Conservation (phyloP, 108 stramenopile genomes). For the Fragilariopsis cylindrus region DNA sequence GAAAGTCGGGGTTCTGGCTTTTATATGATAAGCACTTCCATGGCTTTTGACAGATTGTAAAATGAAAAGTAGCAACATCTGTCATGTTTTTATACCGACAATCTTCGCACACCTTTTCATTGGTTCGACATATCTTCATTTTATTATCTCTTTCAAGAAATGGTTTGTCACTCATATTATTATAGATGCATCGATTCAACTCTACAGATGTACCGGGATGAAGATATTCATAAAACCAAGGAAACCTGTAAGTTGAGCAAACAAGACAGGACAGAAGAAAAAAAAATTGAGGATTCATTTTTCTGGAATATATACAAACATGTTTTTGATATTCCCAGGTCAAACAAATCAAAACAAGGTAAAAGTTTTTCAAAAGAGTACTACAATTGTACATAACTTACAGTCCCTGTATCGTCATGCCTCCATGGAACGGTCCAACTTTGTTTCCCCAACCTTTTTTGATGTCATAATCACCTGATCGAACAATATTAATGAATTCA, state of each 20-base stretch:
- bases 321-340: too few relatives aligned
- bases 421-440: conserved; percentile 76
- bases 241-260: conserved; percentile 21
- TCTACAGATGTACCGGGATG: conserved; percentile 65
- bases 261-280: too few relatives aligned
- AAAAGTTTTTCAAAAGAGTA: too few relatives aligned
- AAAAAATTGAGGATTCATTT: too few relatives aligned
- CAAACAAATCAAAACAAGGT: too few relatives aligned
- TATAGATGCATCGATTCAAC: conserved; percentile 88
- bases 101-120: conserved; percentile 63
- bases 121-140: conserved; percentile 50
- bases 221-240: conserved; percentile 79
- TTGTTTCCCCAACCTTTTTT: conserved; percentile 74
- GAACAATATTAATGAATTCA: conserved; percentile 78
- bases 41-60: conserved; percentile 91
- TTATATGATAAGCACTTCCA: conserved; percentile 73
- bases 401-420: conserved; percentile 88
- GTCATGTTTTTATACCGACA: conserved; percentile 49
- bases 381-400: too few relatives aligned
- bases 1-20: conserved; percentile 43
- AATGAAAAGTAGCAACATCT: conserved; percentile 82
- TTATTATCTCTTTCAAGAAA: conserved; percentile 41
- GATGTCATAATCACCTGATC: conserved; percentile 59
- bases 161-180: conserved; percentile 90
- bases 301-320: too few relatives aligned